Evolutionary conservation across 2,329 filamentous ascomycete species (phyloP).

Genomic region (Paecilomyces variotii): DNA sequence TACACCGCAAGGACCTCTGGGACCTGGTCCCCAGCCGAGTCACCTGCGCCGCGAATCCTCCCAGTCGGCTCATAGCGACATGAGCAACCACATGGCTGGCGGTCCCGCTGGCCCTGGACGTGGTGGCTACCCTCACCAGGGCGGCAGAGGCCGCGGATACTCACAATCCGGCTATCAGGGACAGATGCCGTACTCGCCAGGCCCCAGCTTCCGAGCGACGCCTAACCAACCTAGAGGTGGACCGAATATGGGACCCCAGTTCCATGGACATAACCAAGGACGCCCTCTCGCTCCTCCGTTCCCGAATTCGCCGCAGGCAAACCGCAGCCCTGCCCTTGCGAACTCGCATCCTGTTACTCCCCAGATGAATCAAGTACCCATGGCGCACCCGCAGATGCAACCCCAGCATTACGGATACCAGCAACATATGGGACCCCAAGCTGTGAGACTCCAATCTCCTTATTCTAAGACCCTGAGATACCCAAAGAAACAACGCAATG

Average conservation of each 20-base stretch:
- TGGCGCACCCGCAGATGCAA: constrained; percentile 56
- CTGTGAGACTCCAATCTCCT: constrained; percentile 48
- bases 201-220: constrained; percentile 43
- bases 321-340: constrained; percentile 58
- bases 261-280: constrained; percentile 37
- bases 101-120: constrained; percentile 46
- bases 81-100: constrained; percentile 50
- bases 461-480: constrained; percentile 21
- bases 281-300: constrained; percentile 40
- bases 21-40: constrained; percentile 56
- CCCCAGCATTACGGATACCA: constrained; percentile 51
- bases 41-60: constrained; percentile 83
- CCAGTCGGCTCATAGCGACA: constrained; percentile 70
- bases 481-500: constrained; percentile 22
- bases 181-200: constrained; percentile 48
- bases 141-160: constrained; percentile 51
- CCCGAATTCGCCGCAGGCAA: constrained; percentile 57
- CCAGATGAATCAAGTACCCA: constrained; percentile 63
- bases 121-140: constrained; percentile 45
- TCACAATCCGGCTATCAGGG: constrained; percentile 45
- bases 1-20: constrained; percentile 53
- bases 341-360: constrained; percentile 62
- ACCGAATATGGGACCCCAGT: constrained; percentile 45
- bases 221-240: constrained; percentile 44
- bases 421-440: constrained; percentile 50